Percentiles rank a stretch among this genome's conserved stretches.
Conservation (phyloP, 192 early-diverging fungal species). For the Coemansia sp. region DNA sequence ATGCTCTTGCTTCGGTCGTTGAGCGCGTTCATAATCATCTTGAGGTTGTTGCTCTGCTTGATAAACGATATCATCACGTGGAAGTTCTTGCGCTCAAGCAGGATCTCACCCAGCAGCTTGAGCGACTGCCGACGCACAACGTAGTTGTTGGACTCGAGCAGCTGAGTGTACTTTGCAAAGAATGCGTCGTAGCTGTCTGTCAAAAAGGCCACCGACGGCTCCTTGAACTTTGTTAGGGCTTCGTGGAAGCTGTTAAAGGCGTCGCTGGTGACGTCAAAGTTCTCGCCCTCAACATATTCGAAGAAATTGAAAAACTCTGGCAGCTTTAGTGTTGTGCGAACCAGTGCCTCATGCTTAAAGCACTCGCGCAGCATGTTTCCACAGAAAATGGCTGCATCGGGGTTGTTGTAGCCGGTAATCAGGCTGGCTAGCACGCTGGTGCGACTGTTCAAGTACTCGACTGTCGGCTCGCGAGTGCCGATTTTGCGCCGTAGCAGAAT, state of each 20-base stretch:
- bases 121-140: slow-evolving; percentile 97
- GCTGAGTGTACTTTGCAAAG: slow-evolving; percentile 67
- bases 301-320: slow-evolving; percentile 93
- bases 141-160: slow-evolving; percentile 91
- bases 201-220: slow-evolving; percentile 86
- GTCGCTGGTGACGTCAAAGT: slow-evolving; percentile 98
- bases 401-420: slow-evolving; percentile 91
- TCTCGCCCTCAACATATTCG: slow-evolving; percentile 91
- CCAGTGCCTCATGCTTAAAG: slow-evolving; percentile 89
- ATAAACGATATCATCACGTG: slow-evolving; percentile 95
- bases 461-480: slow-evolving; percentile 91
- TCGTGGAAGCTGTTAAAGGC: slow-evolving; percentile 99
- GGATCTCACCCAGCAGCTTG: slow-evolving; percentile 96
- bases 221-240: slow-evolving; percentile 92
- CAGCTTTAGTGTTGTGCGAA: slow-evolving; percentile 80
- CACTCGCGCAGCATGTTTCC: slow-evolving; percentile 98
- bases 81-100: slow-evolving; percentile 94
- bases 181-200: slow-evolving; percentile 84
- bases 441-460: slow-evolving; percentile 87
- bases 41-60: slow-evolving; percentile 85
- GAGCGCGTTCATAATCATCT: slow-evolving; percentile 97
- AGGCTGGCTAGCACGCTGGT: slow-evolving; percentile 82
- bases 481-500: slow-evolving; percentile 93
- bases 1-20: slow-evolving; percentile 96
- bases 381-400: slow-evolving; percentile 95